Evolutionary conservation across 1,139 yeast species (phyloP).

Genomic region (Sugiyamaella xylanicola): DNA sequence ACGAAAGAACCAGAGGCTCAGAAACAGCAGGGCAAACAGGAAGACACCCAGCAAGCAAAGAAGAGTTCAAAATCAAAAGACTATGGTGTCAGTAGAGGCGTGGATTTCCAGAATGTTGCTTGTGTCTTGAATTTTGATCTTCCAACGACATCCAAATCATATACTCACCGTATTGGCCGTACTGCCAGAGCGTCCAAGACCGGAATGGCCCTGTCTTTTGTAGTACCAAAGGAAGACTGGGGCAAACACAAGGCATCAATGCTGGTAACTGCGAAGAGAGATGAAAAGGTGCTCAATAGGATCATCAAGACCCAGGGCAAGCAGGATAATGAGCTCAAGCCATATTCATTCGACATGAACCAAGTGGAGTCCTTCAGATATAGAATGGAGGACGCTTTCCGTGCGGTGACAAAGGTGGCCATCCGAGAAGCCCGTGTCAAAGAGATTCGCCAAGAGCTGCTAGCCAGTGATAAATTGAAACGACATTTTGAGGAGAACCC

Average conservation of each 20-base stretch:
- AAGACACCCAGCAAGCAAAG: too few species aligned
- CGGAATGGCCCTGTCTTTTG: constrained; percentile 94
- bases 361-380: constrained; percentile 96
- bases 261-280: constrained; percentile 70
- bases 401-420: constrained; percentile 88
- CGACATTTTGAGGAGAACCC: constrained; percentile 98
- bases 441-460: constrained; percentile 84
- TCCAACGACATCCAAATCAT: constrained; percentile 86
- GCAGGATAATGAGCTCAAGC: constrained; percentile 56
- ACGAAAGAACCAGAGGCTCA: constrained; percentile 11
- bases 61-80: constrained; percentile 48
- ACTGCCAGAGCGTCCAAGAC: constrained; percentile 97
- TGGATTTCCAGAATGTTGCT: constrained; percentile 93
- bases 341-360: constrained; percentile 87
- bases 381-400: constrained; percentile 95
- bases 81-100: constrained; percentile 95
- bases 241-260: constrained; percentile 88
- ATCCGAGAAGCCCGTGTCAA: constrained; percentile 91
- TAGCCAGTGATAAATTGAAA: constrained; percentile 86
- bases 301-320: constrained; percentile 77
- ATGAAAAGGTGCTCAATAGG: constrained; percentile 79
- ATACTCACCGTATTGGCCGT: constrained; percentile 94
- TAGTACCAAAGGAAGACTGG: constrained; percentile 77
- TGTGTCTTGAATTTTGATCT: constrained; percentile 95
- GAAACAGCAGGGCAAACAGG: too few species aligned